Conservation (phyloP, 768 basidiomycete genomes). For the Cystobasidiopsis lactophilus region DNA sequence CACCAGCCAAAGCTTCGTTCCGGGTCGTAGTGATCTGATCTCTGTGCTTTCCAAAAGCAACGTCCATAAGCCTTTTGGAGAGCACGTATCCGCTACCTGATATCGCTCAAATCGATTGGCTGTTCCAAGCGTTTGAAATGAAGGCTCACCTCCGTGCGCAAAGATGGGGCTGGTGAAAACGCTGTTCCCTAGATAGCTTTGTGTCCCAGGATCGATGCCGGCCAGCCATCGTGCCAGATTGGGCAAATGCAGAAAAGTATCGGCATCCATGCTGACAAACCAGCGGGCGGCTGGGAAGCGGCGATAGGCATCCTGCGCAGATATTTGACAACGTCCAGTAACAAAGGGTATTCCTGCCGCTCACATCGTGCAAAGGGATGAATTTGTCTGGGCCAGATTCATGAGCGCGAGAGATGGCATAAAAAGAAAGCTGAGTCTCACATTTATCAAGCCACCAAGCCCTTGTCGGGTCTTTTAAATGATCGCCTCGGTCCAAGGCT, state of each 20-base stretch:
- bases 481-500: not conserved
- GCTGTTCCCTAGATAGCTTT: not conserved
- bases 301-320: not conserved
- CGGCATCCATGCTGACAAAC: constrained; percentile 1
- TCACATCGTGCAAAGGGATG: not conserved
- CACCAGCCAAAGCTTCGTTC: too few species aligned
- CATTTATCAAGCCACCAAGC: not conserved
- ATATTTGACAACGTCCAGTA: not conserved
- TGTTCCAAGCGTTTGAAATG: not conserved
- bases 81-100: not conserved
- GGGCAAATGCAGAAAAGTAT: not conserved
- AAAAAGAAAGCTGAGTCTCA: not conserved
- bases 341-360: not conserved
- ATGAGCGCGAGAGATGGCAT: not conserved
- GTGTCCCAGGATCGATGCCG: not conserved
- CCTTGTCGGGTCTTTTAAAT: not conserved
- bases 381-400: not conserved
- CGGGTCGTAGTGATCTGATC: not conserved
- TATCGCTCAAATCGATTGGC: too few species aligned
- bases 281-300: not conserved
- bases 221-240: not conserved
- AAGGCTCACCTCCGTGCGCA: not conserved
- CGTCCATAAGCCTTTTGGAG: not conserved
- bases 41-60: not conserved
- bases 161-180: too few species aligned